Base-by-base conservation (phyloP, 1,284 basidiomycete genomes). In the Rugosomyces carneus region DNA sequence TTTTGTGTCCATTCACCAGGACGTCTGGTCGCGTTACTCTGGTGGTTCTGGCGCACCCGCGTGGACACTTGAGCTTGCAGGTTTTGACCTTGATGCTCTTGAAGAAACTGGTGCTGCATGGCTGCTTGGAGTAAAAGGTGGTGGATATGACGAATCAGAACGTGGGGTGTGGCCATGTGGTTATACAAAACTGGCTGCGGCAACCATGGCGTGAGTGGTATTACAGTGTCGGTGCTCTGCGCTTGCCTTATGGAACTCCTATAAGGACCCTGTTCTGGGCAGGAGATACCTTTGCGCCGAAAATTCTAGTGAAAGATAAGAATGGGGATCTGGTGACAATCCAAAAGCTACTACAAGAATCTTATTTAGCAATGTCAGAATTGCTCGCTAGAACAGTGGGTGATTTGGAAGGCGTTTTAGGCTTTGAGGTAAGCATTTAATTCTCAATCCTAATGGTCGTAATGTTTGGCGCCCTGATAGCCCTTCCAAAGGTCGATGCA, bases 21-120 rank as follows among this genome's bases (percentile, higher is more conserved):
- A 94, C 59, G 93, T 98, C 20, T 99, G 93, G 92, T 96, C 92
- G 1, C 81, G 94, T 4, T 93, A 93, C 57, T 84, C 81, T 6
- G 96, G 95, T 13, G 96, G 95, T 2, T 92, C 89, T 1, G 92
- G 91, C 2, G 91, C 91, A 2, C 91, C 91, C 1, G 89, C 89
- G 1, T 98, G 94, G 94, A 94, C 91, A 1, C 67, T 95, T 0
- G 81, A 90, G 51, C 64, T 74, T 5, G 81, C 82, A 2, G 92
- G 90, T 0, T 89, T 94, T 52, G 86, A 93, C 60, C 67, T 93
- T 5, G 68, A 77, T 49, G 73, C 76, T 3, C 68, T 96, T 5
- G 89, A 92, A 52, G 78, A 84, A 42, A 80, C 84, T 0, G 89
- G 84, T 1, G 87, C 90, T 0, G 93, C 91, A 0, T 94, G 91